Evolutionary conservation across 148 eudicot genomes (phyloP), one percentile per base, ranked within the genome.

Genomic region (Rhododendron griersonianum): DNA sequence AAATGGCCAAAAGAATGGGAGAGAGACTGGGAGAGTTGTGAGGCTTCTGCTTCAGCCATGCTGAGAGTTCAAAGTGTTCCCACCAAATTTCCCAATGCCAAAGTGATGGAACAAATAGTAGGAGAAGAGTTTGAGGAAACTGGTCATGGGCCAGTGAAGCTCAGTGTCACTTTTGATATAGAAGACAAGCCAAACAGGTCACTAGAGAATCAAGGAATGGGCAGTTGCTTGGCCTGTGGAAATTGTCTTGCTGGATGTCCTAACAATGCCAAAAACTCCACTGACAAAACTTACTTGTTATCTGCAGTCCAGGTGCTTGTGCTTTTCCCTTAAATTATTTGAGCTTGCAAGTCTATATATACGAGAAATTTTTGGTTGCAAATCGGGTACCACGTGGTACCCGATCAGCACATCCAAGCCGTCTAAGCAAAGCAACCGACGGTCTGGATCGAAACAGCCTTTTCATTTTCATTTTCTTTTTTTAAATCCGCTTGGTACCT

Each of bases 1-100:
- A 90, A 86, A 55, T 90, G 91, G 91, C 91, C 91, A 11, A 85
- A 87, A 85, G 85, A 84, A 21, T 90, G 91, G 91, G 88, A 87
- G n/a, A 84, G 83, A 81, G 88, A 90, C 84, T 90, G 89, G 88
- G 88, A 90, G 44, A 28, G 35, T 19, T 75, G 59, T 67, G 81
- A 90, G 80, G 89, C 88, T 33, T 80, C 80, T 50, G 91, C 88
- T 76, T 90, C 87, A 18, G 84, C 84, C 80, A 89, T 90, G 91
- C 63, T 90, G 33, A 81, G 85, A 55, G 37, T 84, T 48, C 89
- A 89, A 47, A 81, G 37, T 75, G 85, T 89, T 81, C 89, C 91
- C 3, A 5, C 50, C 50, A 71, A 79, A 33, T 90, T 90, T 78
- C 76, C 78, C n/a, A 90, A 77, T 84, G 79, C 89, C 77, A 81